Evolutionary conservation across 441 rosid genomes (phyloP), one percentile per base, ranked within the genome.

Genomic region (Bocquillonia castaneifolia): DNA sequence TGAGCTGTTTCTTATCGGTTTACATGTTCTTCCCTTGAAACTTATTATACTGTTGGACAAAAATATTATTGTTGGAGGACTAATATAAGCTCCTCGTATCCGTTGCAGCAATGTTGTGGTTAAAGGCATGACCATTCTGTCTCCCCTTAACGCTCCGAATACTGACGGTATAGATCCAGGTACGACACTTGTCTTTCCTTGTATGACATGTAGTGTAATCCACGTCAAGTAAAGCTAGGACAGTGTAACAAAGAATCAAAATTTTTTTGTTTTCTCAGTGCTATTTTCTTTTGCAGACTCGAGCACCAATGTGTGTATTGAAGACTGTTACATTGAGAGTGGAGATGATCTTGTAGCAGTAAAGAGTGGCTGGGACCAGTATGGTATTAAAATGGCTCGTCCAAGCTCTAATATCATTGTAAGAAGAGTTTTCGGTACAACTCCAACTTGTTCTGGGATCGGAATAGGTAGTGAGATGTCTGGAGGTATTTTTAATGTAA

Each of bases 361-460:
- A 64, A 93, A 93, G 68, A 93, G 99, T 63, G 96, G 99, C 1
- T 93, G 99, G 99, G 97, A 93, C 77, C 96, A 93, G n/a, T 91
- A 86, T 62, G 99, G 99, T 31, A 87, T 93, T 63, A 66, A 72
- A 32, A 77, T 85, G 86, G 96, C 88, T 12, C 92, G 79, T 26
- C 96, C 99, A 1, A 93, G 99, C 76, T 85, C 89, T 15, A 87
- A 91, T 78, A 88, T 93, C 44, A 44, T 80, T 31, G 75, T 93
- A 52, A 76, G 90, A 79, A 81, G 96, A 74, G 77, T 93, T 64
- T 86, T 93, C 0, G 99, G 99, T 67, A 91, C 96, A 25, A 91
- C 99, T 17, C 90, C 92, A 6, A 89, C 96, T 62, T 89, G 99
- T 39, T 91, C 99, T 8, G 99, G 97, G 26, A 75, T 93, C 63